Evolutionary conservation across 768 basidiomycete species (phyloP).

Genomic region (Daedalea quercina): DNA sequence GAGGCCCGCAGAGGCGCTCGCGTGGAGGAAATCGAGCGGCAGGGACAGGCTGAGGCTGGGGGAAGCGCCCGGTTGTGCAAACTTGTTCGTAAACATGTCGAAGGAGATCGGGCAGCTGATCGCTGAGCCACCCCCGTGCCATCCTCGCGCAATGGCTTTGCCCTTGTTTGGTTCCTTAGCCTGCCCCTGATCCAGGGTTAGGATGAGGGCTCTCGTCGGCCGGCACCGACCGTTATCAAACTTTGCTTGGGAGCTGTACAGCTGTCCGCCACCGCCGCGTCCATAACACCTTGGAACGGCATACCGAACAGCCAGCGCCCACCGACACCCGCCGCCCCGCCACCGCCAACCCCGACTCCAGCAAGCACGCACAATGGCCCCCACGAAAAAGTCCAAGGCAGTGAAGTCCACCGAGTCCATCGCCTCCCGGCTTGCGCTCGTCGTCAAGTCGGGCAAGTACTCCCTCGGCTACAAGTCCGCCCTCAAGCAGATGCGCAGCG

Average conservation of each 20-base stretch:
- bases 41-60: neutral
- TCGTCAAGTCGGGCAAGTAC: slow-evolving; percentile 99
- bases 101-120: neutral
- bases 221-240: slow-evolving; percentile 8
- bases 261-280: slow-evolving; percentile 11
- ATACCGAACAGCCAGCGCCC: slow-evolving; percentile 2
- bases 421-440: slow-evolving; percentile 85
- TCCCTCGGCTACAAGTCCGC: slow-evolving; percentile 96
- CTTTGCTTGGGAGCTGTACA: slow-evolving; percentile 24
- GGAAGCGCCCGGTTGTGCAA: neutral
- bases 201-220: neutral
- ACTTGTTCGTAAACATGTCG: slow-evolving; percentile 4
- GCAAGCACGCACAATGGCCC: slow-evolving; percentile 61
- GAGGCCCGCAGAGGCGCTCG: neutral
- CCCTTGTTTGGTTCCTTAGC: slow-evolving; percentile 9
- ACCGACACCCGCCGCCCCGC: slow-evolving; percentile 12
- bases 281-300: slow-evolving; percentile 2
- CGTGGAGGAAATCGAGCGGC: neutral
- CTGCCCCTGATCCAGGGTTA: slow-evolving; percentile 14
- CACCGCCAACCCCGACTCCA: slow-evolving; percentile 12
- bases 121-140: slow-evolving; percentile 6
- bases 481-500: slow-evolving; percentile 95
- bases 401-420: slow-evolving; percentile 93
- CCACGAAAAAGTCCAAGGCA: slow-evolving; percentile 92
- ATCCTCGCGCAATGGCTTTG: slow-evolving; percentile 7